Conservation (phyloP, 345 rosid genomes). For the Rubroshorea leprosula region DNA sequence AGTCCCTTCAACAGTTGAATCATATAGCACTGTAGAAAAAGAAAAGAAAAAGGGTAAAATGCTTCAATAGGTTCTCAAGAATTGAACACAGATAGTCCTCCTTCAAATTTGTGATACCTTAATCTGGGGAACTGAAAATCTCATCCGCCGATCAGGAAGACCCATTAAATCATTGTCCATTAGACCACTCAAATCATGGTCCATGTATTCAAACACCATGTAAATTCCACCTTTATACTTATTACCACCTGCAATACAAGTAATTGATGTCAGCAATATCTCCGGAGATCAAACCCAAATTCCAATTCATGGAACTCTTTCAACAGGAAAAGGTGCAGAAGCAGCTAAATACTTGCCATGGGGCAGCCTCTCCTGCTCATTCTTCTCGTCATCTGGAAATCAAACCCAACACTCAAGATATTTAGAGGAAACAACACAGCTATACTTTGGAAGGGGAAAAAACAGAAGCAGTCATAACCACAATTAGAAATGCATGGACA, state of each 20-base stretch:
- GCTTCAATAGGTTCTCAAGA: not conserved
- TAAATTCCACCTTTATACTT: slow-evolving; percentile 94
- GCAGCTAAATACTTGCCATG: slow-evolving; percentile 35
- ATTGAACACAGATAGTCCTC: not conserved
- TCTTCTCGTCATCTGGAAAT: slow-evolving; percentile 71
- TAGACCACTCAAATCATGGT: slow-evolving; percentile 95
- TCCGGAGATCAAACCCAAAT: not conserved
- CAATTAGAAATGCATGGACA: not conserved
- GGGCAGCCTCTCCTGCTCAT: slow-evolving; percentile 71
- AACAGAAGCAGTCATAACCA: not conserved
- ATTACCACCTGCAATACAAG: slow-evolving; percentile 55
- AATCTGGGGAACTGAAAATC: slow-evolving; percentile 89
- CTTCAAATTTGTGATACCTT: slow-evolving; percentile 43
- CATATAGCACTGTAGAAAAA: slow-evolving; percentile 75
- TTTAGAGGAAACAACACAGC: not conserved
- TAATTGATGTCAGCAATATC: slow-evolving; percentile 9
- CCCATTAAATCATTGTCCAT: slow-evolving; percentile 94
- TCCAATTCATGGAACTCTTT: not conserved
- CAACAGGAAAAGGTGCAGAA: not conserved
- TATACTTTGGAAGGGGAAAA: not conserved
- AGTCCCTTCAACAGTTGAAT: slow-evolving; percentile 94
- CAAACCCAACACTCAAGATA: not conserved
- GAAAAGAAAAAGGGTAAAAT: not conserved
- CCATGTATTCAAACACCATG: slow-evolving; percentile 99
- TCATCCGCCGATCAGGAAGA: slow-evolving; percentile 88